phyloP scores from a whole-genome alignment of 768 basidiomycete genomes.

The Cytidiella melzeri region DNA sequence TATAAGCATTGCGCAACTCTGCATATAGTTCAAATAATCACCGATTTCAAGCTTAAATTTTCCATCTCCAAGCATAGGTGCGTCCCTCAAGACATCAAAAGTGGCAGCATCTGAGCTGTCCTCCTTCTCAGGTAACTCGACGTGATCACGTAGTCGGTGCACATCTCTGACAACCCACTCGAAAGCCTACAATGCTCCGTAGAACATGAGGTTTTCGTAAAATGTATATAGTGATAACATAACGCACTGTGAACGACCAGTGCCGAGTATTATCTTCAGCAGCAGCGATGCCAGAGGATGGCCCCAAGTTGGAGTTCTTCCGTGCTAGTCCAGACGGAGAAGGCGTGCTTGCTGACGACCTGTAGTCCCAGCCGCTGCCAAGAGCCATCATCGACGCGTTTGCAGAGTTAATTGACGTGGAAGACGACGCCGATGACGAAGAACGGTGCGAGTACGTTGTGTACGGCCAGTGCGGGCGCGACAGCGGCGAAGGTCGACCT shows the following conservation, averaged over 20 bases:
- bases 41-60: conserved; percentile 71
- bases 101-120: conserved; percentile 32
- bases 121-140: conserved; percentile 36
- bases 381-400: conserved; percentile 12
- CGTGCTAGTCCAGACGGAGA: conserved; percentile 6
- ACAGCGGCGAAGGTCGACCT: conserved; percentile 38
- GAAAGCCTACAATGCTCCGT: conserved; percentile 43
- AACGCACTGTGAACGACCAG: conserved; percentile 55
- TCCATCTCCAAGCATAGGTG: conserved; percentile 61
- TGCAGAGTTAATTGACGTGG: conserved; percentile 19
- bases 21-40: conserved; percentile 14
- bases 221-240: not conserved
- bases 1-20: not conserved
- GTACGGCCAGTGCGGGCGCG: conserved; percentile 61
- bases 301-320: conserved; percentile 3
- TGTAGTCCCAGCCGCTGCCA: conserved; percentile 23
- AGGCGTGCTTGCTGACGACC: conserved; percentile 16
- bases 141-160: conserved; percentile 46
- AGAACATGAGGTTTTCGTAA: not conserved
- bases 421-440: conserved; percentile 24
- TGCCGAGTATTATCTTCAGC: conserved; percentile 49
- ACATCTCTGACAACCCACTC: conserved; percentile 66
- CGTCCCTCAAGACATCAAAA: conserved; percentile 59
- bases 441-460: conserved; percentile 31
- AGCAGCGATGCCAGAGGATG: conserved; percentile 1